Conservation (phyloP, 257 asterid genomes). For the Fraxinus americana region DNA sequence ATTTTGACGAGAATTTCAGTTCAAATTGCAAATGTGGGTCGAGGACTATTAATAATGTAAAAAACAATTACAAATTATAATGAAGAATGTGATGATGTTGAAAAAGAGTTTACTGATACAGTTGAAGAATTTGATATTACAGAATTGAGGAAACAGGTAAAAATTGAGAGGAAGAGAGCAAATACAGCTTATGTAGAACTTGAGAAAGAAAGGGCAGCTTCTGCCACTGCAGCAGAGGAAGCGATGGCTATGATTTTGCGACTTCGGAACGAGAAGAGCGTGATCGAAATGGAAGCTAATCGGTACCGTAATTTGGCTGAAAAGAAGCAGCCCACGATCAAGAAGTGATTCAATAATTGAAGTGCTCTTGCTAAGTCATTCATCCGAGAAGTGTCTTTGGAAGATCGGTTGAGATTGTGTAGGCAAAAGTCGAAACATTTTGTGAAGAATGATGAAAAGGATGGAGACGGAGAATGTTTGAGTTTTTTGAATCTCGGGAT, state of each 20-base stretch:
- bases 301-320: constrained; percentile 66
- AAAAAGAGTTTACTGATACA: neutral
- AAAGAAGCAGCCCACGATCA: constrained; percentile 82
- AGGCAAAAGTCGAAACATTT: neutral
- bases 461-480: neutral
- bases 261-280: constrained; percentile 72
- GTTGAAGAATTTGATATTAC: too few relatives aligned
- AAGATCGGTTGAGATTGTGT: constrained; percentile 15
- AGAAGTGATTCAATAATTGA: constrained; percentile 69
- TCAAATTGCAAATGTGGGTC: neutral
- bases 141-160: too few relatives aligned
- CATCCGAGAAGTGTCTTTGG: constrained; percentile 44
- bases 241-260: constrained; percentile 90
- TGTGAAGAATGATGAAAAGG: neutral
- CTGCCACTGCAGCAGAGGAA: constrained; percentile 79
- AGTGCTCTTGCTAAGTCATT: constrained; percentile 60
- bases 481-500: neutral
- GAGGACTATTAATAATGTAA: neutral
- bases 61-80: too few relatives aligned
- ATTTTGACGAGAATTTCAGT: neutral
- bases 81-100: neutral
- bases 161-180: constrained; percentile 23
- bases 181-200: constrained; percentile 54
- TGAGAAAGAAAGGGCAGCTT: constrained; percentile 63
- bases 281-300: constrained; percentile 62